Evolutionary conservation across 2,329 filamentous ascomycete genomes (phyloP).

Genomic region (Hortaea werneckii): DNA sequence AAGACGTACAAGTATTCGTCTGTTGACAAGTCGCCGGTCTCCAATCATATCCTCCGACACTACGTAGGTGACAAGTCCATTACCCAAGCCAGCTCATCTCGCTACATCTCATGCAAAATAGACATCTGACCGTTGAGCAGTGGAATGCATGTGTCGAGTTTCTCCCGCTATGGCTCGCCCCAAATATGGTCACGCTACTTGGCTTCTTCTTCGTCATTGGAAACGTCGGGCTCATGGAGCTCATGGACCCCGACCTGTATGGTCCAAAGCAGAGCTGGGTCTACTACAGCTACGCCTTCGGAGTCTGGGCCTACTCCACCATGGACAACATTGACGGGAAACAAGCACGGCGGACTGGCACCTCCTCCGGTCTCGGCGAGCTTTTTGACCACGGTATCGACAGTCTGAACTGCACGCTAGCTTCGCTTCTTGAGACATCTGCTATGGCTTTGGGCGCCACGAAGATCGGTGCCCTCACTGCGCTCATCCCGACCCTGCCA

Average conservation of each 20-base stretch:
- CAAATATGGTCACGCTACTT: constrained; percentile 92
- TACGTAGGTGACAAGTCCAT: constrained; percentile 57
- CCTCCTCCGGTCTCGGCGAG: constrained; percentile 87
- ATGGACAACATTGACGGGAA: constrained; percentile 99
- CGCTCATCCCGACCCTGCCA: constrained; percentile 78
- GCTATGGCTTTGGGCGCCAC: constrained; percentile 86
- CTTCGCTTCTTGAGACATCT: constrained; percentile 78
- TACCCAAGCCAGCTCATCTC: background rate
- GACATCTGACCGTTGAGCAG: constrained; percentile 40
- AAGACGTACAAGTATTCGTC: constrained; percentile 96
- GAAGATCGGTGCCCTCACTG: constrained; percentile 79
- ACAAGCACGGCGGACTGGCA: constrained; percentile 87
- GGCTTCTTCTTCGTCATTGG: constrained; percentile 89
- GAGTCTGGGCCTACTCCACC: constrained; percentile 93
- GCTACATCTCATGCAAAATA: too few species aligned
- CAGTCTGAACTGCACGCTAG: constrained; percentile 92
- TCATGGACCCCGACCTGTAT: constrained; percentile 80
- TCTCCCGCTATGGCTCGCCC: constrained; percentile 89
- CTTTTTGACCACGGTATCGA: constrained; percentile 99
- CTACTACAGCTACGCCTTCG: constrained; percentile 91
- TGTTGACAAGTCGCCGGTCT: constrained; percentile 90
- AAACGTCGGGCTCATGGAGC: constrained; percentile 65
- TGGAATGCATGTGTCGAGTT: constrained; percentile 95
- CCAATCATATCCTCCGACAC: constrained; percentile 84
- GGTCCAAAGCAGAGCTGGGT: constrained; percentile 70